Base-by-base conservation (phyloP, 2,329 filamentous ascomycete genomes). In the Talaromyces rugulosus region DNA sequence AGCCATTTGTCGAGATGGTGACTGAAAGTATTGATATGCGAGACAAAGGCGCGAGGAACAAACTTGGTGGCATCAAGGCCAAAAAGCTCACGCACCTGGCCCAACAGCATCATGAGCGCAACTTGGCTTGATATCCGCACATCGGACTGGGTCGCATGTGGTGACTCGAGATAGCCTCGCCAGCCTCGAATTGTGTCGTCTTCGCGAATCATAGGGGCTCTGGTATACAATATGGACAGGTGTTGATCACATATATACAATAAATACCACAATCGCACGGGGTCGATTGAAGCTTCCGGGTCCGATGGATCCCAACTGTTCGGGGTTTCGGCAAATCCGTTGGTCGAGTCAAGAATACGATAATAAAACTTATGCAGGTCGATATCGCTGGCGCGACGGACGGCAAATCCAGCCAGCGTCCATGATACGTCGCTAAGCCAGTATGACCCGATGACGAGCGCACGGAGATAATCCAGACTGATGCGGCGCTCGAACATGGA, bases 391-490 rank as follows among this genome's bases (percentile, higher is more conserved):
- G 75, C 68, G 1, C 71, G 70, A 5, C 72, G 68, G 23, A 73
- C 66, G 9, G 71, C 72, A 52, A 73, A 66, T 11, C 70, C 72
- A 3, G 69, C 71, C 2, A 74, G 60, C 14, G 72, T 81, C 73
- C 68, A 75, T 70, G 59, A 80, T 4, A 82, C 77, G 65, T 83
- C 80, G n/a, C 78, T 78, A 0, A 83, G 72, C 81, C 81, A 83
- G 66, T 82, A 83, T 1, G 80, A 78, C 14, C 76, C 80, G 47
- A 83, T 79, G 57, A 80, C 82, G 31, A 83, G 70, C 0, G 80
- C 81, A 23, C 80, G 75, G 51, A 83, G 72, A 60, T 79, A 77
- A 61, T 82, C 80, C 30, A 78, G 69, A 28, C 69, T 75, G 16
- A 63, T 47, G 11, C 78, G 77, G 33, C 78, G 76, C 62, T 81